Evolutionary conservation across 306 rosid genomes (phyloP).

Genomic region (Gastrolobium villosum): DNA sequence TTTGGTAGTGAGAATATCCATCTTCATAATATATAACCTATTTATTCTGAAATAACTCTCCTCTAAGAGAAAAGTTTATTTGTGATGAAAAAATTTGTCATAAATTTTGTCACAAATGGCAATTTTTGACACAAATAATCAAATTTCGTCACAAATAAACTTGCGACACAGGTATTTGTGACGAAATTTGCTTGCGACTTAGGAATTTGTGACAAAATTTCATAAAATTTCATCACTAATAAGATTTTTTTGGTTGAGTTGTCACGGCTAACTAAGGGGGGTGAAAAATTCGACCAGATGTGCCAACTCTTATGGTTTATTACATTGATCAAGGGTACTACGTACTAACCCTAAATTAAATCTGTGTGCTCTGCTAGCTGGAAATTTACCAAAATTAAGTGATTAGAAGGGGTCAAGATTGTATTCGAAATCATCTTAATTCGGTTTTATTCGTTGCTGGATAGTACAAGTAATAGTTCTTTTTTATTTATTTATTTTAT

Average conservation of each 20-base stretch:
- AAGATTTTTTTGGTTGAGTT: slow-evolving; percentile 2
- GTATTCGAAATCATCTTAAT: slow-evolving; percentile 4
- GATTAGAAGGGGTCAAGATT: not conserved
- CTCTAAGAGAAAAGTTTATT: no score
- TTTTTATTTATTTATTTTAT: not conserved
- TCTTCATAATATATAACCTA: slow-evolving; percentile 17
- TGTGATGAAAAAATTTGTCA: no score
- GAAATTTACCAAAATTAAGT: not conserved
- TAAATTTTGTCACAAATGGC: no score
- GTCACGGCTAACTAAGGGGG: no score
- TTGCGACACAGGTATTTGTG: no score
- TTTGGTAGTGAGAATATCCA: no score
- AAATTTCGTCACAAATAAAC: no score
- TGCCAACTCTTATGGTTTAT: not conserved
- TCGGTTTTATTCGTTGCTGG: slow-evolving; percentile 1
- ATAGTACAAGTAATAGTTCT: not conserved
- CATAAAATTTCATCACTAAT: no score
- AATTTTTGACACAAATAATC: no score
- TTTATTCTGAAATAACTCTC: not conserved
- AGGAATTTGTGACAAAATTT: no score
- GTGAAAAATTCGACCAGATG: no score
- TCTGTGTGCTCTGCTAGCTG: not conserved
- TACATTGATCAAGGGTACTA: not conserved
- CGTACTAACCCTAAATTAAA: slow-evolving; percentile 30
- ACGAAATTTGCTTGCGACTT: no score